A percentile compares a stretch with the other conserved stretches of the same genome.
Conservation (phyloP, 495 filamentous ascomycete species). For the Aspergillus sparsus region DNA sequence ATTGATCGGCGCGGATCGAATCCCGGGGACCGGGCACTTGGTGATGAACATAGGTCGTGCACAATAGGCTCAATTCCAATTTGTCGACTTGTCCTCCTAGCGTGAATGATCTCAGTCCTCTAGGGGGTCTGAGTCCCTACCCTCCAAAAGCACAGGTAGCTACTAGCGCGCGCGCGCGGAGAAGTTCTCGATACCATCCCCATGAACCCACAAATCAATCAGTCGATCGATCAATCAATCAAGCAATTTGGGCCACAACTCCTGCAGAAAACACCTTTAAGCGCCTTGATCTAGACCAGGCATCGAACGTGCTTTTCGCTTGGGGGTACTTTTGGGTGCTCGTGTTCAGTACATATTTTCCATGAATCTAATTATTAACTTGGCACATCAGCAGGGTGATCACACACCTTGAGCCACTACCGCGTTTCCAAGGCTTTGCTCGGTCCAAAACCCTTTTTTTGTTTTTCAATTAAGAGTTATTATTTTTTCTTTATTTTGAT, state of each 20-base stretch:
- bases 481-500: no score
- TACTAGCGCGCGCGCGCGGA: not conserved
- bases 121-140: not conserved
- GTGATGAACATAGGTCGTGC: not conserved
- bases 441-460: not conserved
- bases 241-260: not conserved
- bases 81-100: not conserved
- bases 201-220: not conserved
- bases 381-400: slow-evolving; percentile 3
- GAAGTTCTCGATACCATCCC: not conserved
- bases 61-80: not conserved
- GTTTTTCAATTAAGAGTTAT: no score
- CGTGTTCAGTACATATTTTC: not conserved
- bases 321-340: not conserved
- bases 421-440: not conserved
- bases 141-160: not conserved
- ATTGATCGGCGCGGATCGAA: not conserved
- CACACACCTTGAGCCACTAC: not conserved
- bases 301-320: not conserved
- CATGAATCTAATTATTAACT: slow-evolving; percentile 14
- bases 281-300: not conserved
- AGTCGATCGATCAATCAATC: not conserved
- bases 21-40: not conserved
- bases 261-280: not conserved
- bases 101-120: not conserved